A percentile compares a stretch with the other conserved stretches of the same genome.
Conservation (phyloP, 202 grass and related monocot species). For the Miscanthus sacchariflorus region DNA sequence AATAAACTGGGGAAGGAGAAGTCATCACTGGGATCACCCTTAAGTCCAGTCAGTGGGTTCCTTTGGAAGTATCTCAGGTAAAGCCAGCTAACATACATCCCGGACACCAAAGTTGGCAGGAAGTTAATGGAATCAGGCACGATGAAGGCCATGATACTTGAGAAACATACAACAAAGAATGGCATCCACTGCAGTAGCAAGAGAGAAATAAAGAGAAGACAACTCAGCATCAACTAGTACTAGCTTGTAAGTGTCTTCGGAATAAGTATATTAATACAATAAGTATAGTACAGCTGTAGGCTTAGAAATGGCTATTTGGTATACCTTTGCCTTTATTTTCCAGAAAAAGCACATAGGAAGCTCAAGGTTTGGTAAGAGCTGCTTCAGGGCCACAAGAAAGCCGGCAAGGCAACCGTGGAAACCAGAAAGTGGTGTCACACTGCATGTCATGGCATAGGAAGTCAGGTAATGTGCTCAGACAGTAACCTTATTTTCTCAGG, state of each 20-base stretch:
- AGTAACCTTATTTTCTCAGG: neutral
- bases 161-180: constrained; percentile 85
- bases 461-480: constrained; percentile 19
- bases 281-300: neutral
- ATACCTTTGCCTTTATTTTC: constrained; percentile 99
- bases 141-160: constrained; percentile 85
- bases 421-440: constrained; percentile 91
- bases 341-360: constrained; percentile 93
- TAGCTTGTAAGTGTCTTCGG: constrained; percentile 3
- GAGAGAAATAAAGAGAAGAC: constrained; percentile 7
- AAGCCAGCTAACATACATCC: constrained; percentile 96
- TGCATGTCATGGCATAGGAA: constrained; percentile 34
- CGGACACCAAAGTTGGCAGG: constrained; percentile 86
- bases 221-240: constrained; percentile 7
- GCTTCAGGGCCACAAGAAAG: constrained; percentile 92
- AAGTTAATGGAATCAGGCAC: constrained; percentile 93
- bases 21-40: constrained; percentile 94
- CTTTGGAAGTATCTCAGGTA: constrained; percentile 98
- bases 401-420: constrained; percentile 93
- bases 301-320: constrained; percentile 2
- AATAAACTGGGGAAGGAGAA: constrained; percentile 97
- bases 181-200: constrained; percentile 86
- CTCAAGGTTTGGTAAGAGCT: constrained; percentile 93
- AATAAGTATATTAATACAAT: neutral
- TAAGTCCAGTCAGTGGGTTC: constrained; percentile 89